These are phyloP conservation scores for Echium plantagineum DNA, from an alignment of 257 asterid species.

Conservation along the genomic window DNA sequence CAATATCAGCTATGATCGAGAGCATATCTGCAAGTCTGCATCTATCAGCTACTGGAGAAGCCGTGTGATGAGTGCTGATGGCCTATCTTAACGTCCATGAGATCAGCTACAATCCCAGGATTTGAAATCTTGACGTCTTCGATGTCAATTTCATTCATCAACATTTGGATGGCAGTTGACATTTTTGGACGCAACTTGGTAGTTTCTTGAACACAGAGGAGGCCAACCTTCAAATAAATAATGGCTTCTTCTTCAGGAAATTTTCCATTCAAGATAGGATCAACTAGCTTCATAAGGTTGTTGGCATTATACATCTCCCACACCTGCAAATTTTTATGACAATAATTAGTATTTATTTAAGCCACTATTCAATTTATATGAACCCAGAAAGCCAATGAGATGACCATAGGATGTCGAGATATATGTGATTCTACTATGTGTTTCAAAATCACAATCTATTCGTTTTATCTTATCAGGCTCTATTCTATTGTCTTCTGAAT, in stretches of 20 bases:
- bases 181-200: constrained; percentile 55
- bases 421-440: no score
- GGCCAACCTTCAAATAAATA: constrained; percentile 49
- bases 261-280: constrained; percentile 38
- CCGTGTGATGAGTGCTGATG: constrained; percentile 26
- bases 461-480: no score
- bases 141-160: constrained; percentile 31
- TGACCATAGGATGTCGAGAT: no score
- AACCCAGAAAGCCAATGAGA: background rate
- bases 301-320: constrained; percentile 51
- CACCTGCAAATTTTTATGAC: constrained; percentile 28
- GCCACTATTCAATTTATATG: no score
- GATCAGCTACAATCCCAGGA: constrained; percentile 59
- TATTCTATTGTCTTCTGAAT: no score
- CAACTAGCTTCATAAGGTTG: constrained; percentile 33
- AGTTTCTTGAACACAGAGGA: constrained; percentile 65
- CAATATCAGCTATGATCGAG: background rate
- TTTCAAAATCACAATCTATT: no score
- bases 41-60: constrained; percentile 13
- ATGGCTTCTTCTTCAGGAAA: constrained; percentile 38
- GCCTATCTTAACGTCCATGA: constrained; percentile 49
- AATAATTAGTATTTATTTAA: background rate
- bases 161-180: constrained; percentile 50
- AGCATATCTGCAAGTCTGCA: background rate
- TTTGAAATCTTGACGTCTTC: constrained; percentile 27